Evolutionary conservation across 352 stramenopile genomes (phyloP), one percentile per base, ranked within the genome.

Genomic region (Pythium brassicae): DNA sequence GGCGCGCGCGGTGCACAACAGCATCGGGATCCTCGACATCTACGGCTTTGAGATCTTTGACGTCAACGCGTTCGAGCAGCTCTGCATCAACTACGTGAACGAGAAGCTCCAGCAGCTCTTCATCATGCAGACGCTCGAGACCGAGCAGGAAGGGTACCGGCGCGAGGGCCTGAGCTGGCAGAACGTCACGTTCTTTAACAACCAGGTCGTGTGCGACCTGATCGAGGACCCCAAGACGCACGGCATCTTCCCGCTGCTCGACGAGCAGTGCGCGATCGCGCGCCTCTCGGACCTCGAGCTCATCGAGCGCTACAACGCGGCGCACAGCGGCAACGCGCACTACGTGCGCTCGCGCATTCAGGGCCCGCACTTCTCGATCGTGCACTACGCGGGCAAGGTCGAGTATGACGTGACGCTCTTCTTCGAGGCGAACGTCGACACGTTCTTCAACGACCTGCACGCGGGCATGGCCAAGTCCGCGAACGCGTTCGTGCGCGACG

Each of bases 31-130:
- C 50, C 68, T 96, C 45, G 87, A 96, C 59, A 96, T 96, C 61
- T 96, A 93, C 61, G 87, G 87, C 2, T 96, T 96, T 52, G 87
- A 96, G 68, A 94, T 94, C 56, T 94, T 96, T 50, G 77, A 94
- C 9, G 75, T 88, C 45, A 97, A 97, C 60, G 80, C 87, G 22
- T 98, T 98, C 59, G 94, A 98, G 72, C 96, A 99, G 62, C 73
- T 98, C 7, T 98, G 94, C 63, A 98, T 98, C 61, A 98, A 98
- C 69, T 98, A 96, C 53, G 92, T 87, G 45, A 98, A 98, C 62
- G 94, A 98, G 61, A 98, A 98, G 68, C 72, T 98, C 3, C 94
- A 98, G 65, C 82, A 91, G 59, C 69, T 93, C 6, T 96, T 96
- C 63, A 94, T 92, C 55, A 83, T 78, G 42, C 81, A 94, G 60